Base-by-base conservation (phyloP, 2,329 filamentous ascomycete species). In the Phyllosticta citriasiana region DNA sequence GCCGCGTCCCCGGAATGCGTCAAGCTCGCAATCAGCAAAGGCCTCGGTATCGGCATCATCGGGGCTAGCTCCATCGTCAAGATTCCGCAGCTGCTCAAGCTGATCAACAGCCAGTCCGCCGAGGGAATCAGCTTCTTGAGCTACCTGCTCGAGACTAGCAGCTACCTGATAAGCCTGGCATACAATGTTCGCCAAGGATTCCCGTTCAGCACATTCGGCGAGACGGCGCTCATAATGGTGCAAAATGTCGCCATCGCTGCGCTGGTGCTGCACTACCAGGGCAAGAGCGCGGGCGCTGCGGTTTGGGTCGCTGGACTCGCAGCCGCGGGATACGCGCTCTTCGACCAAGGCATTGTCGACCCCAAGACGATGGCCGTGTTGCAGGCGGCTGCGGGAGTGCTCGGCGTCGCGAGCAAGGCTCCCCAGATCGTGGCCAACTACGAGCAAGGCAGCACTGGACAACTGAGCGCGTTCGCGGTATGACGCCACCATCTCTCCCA, bases 381-480 rank as follows among this genome's bases (percentile, higher is more conserved):
- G 62, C 92, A 97, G 78, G 90, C 89, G 16, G 89, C 88, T 57
- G 91, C 92, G 0, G 93, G 92, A 50, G 80, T 88, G 19, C 73
- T 99, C 67, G 86, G 91, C 57, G 86, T 97, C 47, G 89, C 89
- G 14, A 94, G 89, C 79, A 99, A 99, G 82, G 74, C 96, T 60
- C 94, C 94, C 53, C 94, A 99, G 80, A 97, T 99, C 69, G 75
- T 86, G 62, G 88, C 92, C 16, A 91, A 97, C 69, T 93, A 86
- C 79, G 81, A 83, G 68, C 80, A 96, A 75, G 92, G 92, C 54
- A 87, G 89, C 50, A 99, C 94, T 4, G 94, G 95, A 25, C 94
- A 99, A 80, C 81, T 99, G 73, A 97, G 91, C 72, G 93, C 94
- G 57, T 97, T 97, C 74, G 90, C 94, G 63, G 94, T 96, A 82